phyloP scores from a whole-genome alignment of 192 early-diverging fungal species.

The Coemansia sp. region DNA sequence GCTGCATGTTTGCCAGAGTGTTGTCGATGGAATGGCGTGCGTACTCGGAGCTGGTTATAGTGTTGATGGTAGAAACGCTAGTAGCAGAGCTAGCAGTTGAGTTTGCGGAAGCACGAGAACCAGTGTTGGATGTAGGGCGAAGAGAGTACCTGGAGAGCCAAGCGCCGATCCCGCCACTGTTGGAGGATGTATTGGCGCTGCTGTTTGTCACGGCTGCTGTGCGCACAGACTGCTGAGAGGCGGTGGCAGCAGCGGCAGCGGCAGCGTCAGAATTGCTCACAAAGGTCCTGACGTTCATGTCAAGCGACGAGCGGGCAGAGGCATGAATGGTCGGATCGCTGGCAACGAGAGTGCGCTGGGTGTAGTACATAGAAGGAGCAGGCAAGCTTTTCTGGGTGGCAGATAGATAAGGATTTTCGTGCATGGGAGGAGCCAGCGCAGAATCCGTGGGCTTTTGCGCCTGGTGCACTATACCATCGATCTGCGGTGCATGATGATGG shows the following conservation, averaged over 20 bases:
- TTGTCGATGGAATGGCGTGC: slow-evolving; percentile 50
- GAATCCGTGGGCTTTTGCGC: slow-evolving; percentile 35
- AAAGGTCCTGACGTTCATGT: slow-evolving; percentile 14
- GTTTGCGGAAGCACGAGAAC: slow-evolving; percentile 40
- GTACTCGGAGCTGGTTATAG: slow-evolving; percentile 35
- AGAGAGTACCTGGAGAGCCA: slow-evolving; percentile 50
- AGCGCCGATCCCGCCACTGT: slow-evolving; percentile 36
- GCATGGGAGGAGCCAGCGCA: slow-evolving; percentile 20
- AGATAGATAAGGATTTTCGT: slow-evolving; percentile 10
- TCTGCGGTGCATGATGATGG: slow-evolving; percentile 45
- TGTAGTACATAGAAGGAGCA: slow-evolving; percentile 23
- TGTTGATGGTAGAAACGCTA: slow-evolving; percentile 28
- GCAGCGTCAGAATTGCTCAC: neutral
- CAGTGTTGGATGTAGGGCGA: slow-evolving; percentile 23
- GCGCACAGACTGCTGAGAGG: slow-evolving; percentile 5
- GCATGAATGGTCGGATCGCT: slow-evolving; percentile 29
- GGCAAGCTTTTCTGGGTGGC: slow-evolving; percentile 20
- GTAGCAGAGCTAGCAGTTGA: slow-evolving; percentile 38
- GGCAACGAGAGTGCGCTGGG: slow-evolving; percentile 45
- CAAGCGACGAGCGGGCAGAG: slow-evolving; percentile 38
- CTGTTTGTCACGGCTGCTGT: neutral
- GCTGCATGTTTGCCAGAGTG: slow-evolving; percentile 41
- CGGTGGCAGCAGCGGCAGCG: neutral
- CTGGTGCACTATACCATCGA: slow-evolving; percentile 54
- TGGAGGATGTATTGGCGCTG: slow-evolving; percentile 3